phyloP scores from a whole-genome alignment of 1,139 yeast species.

The Taphrina wiesneri region DNA sequence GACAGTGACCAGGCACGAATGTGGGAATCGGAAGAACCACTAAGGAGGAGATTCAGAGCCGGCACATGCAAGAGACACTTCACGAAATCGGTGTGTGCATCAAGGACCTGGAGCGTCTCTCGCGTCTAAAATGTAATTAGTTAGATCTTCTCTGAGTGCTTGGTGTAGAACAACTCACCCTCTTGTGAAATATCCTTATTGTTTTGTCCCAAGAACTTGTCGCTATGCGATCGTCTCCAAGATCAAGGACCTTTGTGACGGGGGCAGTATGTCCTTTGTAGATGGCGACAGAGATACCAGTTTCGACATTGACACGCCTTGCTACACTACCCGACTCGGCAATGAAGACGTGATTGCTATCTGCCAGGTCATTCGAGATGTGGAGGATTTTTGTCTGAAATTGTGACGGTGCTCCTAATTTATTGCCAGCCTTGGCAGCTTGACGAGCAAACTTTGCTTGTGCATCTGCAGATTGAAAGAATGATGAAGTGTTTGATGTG shows the following conservation, averaged over 20 bases:
- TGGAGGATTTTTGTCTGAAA: slow-evolving; percentile 22
- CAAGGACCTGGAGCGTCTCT: not conserved
- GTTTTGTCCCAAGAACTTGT: slow-evolving; percentile 35
- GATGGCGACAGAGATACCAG: slow-evolving; percentile 1
- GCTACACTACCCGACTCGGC: slow-evolving; percentile 27
- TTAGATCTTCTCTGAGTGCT: not conserved
- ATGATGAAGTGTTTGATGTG: slow-evolving; percentile 22
- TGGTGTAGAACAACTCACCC: not conserved
- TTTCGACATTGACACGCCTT: slow-evolving; percentile 11
- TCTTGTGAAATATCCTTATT: slow-evolving; percentile 19
- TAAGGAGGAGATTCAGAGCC: slow-evolving; percentile 13
- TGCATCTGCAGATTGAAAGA: slow-evolving; percentile 29
- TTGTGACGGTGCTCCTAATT: slow-evolving; percentile 4
- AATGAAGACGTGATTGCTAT: not conserved
- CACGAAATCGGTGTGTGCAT: slow-evolving; percentile 32
- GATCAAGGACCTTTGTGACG: slow-evolving; percentile 26
- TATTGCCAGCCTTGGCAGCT: slow-evolving; percentile 25
- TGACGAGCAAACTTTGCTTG: slow-evolving; percentile 29
- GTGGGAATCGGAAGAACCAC: slow-evolving; percentile 30
- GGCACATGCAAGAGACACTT: slow-evolving; percentile 32
- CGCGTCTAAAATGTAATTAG: slow-evolving; percentile 3
- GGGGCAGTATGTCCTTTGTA: slow-evolving; percentile 35
- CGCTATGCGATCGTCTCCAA: slow-evolving; percentile 7
- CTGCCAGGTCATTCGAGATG: slow-evolving; percentile 9
- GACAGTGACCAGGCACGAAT: slow-evolving; percentile 30